Evolutionary conservation across 1,139 yeast genomes (phyloP).

Genomic region (Spencermartinsiella ligniputridi): DNA sequence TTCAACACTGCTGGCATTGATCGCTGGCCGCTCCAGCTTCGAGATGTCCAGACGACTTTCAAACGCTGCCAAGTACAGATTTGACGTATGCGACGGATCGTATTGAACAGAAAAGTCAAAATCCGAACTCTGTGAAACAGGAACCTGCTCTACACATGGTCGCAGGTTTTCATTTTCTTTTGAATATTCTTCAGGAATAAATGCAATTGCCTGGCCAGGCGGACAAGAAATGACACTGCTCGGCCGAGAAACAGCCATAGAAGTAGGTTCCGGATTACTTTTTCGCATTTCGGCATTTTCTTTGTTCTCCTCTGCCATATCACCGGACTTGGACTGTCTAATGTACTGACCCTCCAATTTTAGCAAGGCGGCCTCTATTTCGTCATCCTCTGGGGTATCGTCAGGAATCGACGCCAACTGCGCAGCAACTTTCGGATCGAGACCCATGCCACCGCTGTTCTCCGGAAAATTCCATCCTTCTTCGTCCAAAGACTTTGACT

Average conservation of each 20-base stretch:
- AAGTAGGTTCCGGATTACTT: background rate
- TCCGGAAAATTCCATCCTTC: background rate
- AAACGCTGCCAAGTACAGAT: constrained; percentile 20
- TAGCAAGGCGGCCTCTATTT: constrained; percentile 67
- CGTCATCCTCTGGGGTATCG: constrained; percentile 62
- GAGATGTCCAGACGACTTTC: constrained; percentile 19
- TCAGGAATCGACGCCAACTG: constrained; percentile 54
- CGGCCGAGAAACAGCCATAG: background rate
- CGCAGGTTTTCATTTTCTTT: background rate
- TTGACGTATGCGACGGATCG: constrained; percentile 14
- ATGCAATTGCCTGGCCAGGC: background rate
- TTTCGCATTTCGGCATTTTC: background rate
- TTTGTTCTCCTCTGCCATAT: background rate
- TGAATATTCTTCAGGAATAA: background rate
- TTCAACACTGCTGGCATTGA: background rate
- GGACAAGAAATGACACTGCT: background rate
- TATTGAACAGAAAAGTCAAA: background rate
- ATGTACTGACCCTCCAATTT: constrained; percentile 66
- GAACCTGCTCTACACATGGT: background rate
- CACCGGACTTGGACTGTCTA: constrained; percentile 11
- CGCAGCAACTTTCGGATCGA: constrained; percentile 25
- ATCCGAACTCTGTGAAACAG: background rate
- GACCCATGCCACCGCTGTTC: constrained; percentile 13
- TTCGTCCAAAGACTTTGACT: background rate
- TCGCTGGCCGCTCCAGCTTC: constrained; percentile 3